phyloP scores from a whole-genome alignment of 495 filamentous ascomycete genomes.

The Aspergillus leporis region DNA sequence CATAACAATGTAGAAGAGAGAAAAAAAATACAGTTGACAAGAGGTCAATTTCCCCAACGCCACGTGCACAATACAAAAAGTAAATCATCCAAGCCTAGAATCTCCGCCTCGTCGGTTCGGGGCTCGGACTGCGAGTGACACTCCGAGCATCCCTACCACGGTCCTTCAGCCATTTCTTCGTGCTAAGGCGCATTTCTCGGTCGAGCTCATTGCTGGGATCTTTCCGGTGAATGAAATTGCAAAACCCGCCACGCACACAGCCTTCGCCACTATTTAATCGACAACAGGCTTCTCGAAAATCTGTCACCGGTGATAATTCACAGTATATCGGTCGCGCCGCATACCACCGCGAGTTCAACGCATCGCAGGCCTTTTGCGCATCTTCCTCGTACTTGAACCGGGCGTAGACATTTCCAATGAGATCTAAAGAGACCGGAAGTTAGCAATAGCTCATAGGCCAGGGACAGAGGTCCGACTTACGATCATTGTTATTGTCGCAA shows the following conservation, averaged over 20 bases:
- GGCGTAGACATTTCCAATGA: conserved; percentile 99
- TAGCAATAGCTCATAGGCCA: conserved; percentile 13
- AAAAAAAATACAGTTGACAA: conserved; percentile 20
- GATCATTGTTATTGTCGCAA: conserved; percentile 96
- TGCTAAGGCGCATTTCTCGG: conserved; percentile 77
- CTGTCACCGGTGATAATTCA: conserved; percentile 93
- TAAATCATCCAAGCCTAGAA: conserved; percentile 41
- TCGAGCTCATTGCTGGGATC: conserved; percentile 88
- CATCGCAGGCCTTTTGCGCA: conserved; percentile 90
- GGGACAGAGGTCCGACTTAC: conserved; percentile 54
- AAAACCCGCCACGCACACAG: conserved; percentile 94
- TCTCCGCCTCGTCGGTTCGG: conserved; percentile 71
- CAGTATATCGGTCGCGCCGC: conserved; percentile 97
- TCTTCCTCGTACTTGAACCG: conserved; percentile 99
- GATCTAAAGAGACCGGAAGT: conserved; percentile 52
- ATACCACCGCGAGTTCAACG: conserved; percentile 94
- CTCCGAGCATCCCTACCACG: conserved; percentile 85
- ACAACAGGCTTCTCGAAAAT: conserved; percentile 98
- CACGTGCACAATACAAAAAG: conserved; percentile 19
- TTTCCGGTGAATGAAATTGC: conserved; percentile 99
- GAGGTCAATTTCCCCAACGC: conserved; percentile 32
- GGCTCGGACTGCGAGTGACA: conserved; percentile 69
- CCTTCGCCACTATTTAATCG: conserved; percentile 92
- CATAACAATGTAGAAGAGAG: conserved; percentile 16
- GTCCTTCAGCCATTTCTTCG: conserved; percentile 94